Evolutionary conservation across 106 monocot species (phyloP), one percentile per base, ranked within the genome.

Genomic region (Agapanthus africanus): DNA sequence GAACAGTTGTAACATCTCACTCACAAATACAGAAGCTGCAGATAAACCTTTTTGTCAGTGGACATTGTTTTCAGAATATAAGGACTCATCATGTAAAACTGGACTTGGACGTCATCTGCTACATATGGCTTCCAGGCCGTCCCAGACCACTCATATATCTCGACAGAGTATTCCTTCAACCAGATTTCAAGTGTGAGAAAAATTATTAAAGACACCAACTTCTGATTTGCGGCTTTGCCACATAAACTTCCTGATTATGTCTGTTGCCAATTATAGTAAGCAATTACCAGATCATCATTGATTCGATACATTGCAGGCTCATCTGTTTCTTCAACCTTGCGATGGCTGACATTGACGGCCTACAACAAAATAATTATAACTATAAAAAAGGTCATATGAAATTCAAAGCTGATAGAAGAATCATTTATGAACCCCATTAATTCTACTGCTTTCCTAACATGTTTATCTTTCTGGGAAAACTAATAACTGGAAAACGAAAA

Each of bases 41-140:
- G 25, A 13, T 27, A 57, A 71, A 99, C 99, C 82, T 93, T 87
- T 46, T 85, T 54, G 63, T 99, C 67, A 72, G 68, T 80, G 28
- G 99, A 85, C 75, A 99, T 57, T 14, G 84, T 85, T 73, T 93
- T 93, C 77, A 99, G 71, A 10, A 99, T 81, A 60, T 99, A 99
- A 63, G 93, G 99, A 66, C 99, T 99, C 99, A 99, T 99, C 93
- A 93, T 99, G 75, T 92, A 99, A 71, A 99, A 99, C 67, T 93
- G 99, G 69, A 93, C 77, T 72, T 99, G 99, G 63, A 99, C 93
- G 80, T 99, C 99, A 90, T 99, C 79, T 38, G 93, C 90, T 42
- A 85, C 51, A 70, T 99, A 99, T 18, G 99, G 90, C 54, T 81
- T 71, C 99, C 93, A 99, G 65, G 79, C 82, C 37, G 78, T 69